Conservation (phyloP, 164 flowering plant genomes). For the Sextonia rubra region DNA sequence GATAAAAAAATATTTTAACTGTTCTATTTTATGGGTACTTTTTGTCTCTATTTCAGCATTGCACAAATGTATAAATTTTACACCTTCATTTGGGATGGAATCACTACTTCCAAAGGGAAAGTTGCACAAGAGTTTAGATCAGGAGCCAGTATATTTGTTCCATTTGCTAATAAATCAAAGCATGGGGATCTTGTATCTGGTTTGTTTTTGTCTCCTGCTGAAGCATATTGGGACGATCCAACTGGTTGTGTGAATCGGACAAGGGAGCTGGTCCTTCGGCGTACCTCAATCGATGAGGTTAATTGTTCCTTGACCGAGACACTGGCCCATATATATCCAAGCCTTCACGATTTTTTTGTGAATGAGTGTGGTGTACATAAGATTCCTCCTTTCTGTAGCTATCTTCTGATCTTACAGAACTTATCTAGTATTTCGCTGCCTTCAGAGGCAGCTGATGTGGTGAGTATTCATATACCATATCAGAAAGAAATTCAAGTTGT, state of each 20-base stretch:
- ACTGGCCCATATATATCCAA: slow-evolving; percentile 57
- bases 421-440: slow-evolving; percentile 58
- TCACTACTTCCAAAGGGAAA: slow-evolving; percentile 34
- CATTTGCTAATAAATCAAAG: slow-evolving; percentile 28
- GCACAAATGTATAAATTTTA: slow-evolving; percentile 82
- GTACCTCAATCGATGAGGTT: slow-evolving; percentile 9
- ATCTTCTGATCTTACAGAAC: slow-evolving; percentile 57
- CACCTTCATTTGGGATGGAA: slow-evolving; percentile 62
- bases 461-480: slow-evolving; percentile 32
- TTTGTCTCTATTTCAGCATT: slow-evolving; percentile 42
- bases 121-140: slow-evolving; percentile 35
- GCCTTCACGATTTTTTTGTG: slow-evolving; percentile 76
- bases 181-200: slow-evolving; percentile 63
- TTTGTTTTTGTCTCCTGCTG: slow-evolving; percentile 45
- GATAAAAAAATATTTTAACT: too few relatives aligned
- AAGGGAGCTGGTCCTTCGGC: slow-evolving; percentile 21
- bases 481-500: slow-evolving; percentile 2
- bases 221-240: slow-evolving; percentile 81
- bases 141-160: slow-evolving; percentile 77
- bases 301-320: slow-evolving; percentile 29
- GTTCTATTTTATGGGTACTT: background rate
- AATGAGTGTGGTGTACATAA: slow-evolving; percentile 64
- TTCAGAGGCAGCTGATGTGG: slow-evolving; percentile 59
- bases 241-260: slow-evolving; percentile 50
- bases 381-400: slow-evolving; percentile 47